Conservation (phyloP, 176 grass and related monocot genomes). For the Rhynchospora pubera region DNA sequence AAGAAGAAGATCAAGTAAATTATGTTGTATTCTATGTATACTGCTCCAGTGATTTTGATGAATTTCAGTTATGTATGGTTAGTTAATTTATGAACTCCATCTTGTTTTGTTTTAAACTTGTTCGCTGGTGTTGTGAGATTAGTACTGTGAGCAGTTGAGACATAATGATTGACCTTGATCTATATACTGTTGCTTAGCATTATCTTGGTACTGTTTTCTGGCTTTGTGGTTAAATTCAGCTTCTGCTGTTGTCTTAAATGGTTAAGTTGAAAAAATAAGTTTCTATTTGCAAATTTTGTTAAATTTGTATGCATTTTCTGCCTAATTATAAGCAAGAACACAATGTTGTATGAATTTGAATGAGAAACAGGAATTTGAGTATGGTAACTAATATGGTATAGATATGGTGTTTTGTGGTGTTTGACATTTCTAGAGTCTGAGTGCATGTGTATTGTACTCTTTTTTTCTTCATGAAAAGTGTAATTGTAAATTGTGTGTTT, state of each 20-base stretch:
- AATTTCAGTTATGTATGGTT: slow-evolving; percentile 3
- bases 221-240: not conserved
- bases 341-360: no score
- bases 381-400: no score
- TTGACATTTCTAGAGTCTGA: no score
- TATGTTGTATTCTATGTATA: not conserved
- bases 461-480: no score
- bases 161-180: not conserved
- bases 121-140: slow-evolving; percentile 5
- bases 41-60: slow-evolving; percentile 19
- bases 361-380: no score
- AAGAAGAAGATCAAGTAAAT: slow-evolving; percentile 94
- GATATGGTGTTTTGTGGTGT: no score
- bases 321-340: no score
- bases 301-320: no score
- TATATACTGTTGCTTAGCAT: not conserved
- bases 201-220: not conserved
- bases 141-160: slow-evolving; percentile 1
- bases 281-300: no score
- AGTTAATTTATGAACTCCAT: not conserved
- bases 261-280: no score
- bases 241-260: not conserved
- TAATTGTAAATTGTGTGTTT: no score
- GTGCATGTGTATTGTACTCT: no score
- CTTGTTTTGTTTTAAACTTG: slow-evolving; percentile 15